Base-by-base conservation (phyloP, 768 basidiomycete species). In the Tricholoma saponaceum region DNA sequence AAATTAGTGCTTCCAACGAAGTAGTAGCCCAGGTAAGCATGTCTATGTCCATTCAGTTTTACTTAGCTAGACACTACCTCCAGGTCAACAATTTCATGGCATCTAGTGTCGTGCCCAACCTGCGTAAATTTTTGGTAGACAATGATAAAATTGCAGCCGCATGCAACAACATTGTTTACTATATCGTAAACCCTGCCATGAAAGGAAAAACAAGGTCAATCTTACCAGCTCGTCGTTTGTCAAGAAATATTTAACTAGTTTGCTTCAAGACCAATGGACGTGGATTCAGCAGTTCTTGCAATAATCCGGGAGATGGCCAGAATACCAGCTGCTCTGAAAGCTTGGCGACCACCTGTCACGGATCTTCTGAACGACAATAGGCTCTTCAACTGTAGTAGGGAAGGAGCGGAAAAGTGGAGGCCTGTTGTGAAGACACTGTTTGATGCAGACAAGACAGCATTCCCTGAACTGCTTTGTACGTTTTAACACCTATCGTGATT, bases 361-460 rank as follows among this genome's bases (percentile, higher is more conserved):
- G 97, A 99, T 41, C 81, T 90, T 0, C 77, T 98, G 58, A 87
- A 84, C 64, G 97, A 99, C 69, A 84, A 81, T 62, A 82, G 92
- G 47, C 81, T 98, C 62, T 99, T 99, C 78, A 90, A 87, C 65
- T 87, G 83, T 51, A 77, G 76, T 54, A 75, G 85, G 6, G 72
- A 75, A 6, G 79, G 79, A 18, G 83, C 84, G 6, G 66, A 69
- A 18, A 77, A 78, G 56, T 99, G 96, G 94, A 82, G 81, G 66
- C 79, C 85, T 0, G 82, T 98, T 47, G 75, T 98, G 53, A 89
- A 85, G 62, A 76, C 86, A 3, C 69, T 97, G 50, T 89, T 96
- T 68, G 89, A 94, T 64, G 79, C 83, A 1, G 97, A 99, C 67
- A 95, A 90, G 72, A 83, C 90, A 18, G 85, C 91, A 0, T 84